Percentiles rank a stretch among this genome's conserved stretches.
phyloP scores from a whole-genome alignment of 1,284 basidiomycete genomes.

The Ustilago bromivora region DNA sequence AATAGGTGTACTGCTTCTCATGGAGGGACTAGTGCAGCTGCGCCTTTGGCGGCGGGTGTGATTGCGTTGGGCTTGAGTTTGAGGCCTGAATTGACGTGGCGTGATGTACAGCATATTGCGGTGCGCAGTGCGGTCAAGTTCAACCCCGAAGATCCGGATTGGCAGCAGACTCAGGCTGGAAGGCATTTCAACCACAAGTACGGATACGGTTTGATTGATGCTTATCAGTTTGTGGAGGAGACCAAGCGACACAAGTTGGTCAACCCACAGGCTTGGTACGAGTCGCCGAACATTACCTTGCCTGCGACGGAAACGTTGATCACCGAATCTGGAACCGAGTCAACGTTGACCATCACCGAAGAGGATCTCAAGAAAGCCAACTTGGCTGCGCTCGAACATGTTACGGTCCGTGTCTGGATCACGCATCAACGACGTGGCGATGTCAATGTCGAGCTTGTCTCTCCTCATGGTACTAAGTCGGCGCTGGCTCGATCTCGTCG shows the following conservation, averaged over 20 bases:
- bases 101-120: slow-evolving; percentile 92
- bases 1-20: slow-evolving; percentile 85
- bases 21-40: slow-evolving; percentile 97
- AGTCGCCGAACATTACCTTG: slow-evolving; percentile 50
- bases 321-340: slow-evolving; percentile 77
- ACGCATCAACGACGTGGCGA: slow-evolving; percentile 87
- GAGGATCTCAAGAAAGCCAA: slow-evolving; percentile 81
- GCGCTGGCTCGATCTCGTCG: slow-evolving; percentile 81
- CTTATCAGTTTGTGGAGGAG: slow-evolving; percentile 82
- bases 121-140: slow-evolving; percentile 83
- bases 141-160: slow-evolving; percentile 91
- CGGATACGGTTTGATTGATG: slow-evolving; percentile 91
- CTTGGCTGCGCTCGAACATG: slow-evolving; percentile 88
- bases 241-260: slow-evolving; percentile 86
- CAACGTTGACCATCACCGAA: slow-evolving; percentile 79
- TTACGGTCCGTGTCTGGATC: slow-evolving; percentile 94
- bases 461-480: slow-evolving; percentile 87
- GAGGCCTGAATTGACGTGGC: slow-evolving; percentile 90
- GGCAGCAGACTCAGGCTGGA: slow-evolving; percentile 86
- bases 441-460: slow-evolving; percentile 88
- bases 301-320: slow-evolving; percentile 72
- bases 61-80: slow-evolving; percentile 64
- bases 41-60: slow-evolving; percentile 80
- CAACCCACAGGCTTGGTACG: slow-evolving; percentile 89
- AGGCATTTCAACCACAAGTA: slow-evolving; percentile 95